Evolutionary conservation across 371 early-diverging fungal species (phyloP).

Genomic region (Mortierella sp.): DNA sequence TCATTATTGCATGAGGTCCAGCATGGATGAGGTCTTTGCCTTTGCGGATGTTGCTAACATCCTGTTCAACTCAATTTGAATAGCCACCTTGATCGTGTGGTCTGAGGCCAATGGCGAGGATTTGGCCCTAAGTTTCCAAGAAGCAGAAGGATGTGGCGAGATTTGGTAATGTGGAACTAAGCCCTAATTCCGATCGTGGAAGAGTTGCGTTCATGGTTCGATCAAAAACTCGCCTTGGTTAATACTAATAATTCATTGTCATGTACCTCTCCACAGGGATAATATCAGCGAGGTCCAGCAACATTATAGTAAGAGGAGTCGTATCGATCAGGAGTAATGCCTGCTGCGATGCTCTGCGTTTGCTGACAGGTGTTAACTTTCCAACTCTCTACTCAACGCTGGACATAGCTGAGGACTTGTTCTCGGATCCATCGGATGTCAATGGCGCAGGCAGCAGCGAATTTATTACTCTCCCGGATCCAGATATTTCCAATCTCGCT

Average conservation of each 20-base stretch:
- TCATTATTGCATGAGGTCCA: not conserved
- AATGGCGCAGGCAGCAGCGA: constrained; percentile 46
- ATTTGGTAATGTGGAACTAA: constrained; percentile 69
- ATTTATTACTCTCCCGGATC: constrained; percentile 64
- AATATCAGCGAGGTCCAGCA: constrained; percentile 55
- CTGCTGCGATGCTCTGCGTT: not conserved
- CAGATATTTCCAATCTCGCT: constrained; percentile 70
- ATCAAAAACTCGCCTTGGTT: not conserved
- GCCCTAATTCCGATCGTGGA: not conserved
- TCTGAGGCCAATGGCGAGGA: constrained; percentile 82
- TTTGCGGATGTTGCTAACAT: not conserved
- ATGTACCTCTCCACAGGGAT: constrained; percentile 47
- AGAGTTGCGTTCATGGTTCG: not conserved
- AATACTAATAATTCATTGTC: not conserved
- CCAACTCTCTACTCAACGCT: not conserved
- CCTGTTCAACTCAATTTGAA: not conserved
- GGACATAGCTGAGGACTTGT: constrained; percentile 34
- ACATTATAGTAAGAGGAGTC: constrained; percentile 52
- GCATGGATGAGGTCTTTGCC: not conserved
- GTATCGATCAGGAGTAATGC: too few relatives aligned
- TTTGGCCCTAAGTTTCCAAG: constrained; percentile 92
- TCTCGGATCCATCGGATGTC: constrained; percentile 45
- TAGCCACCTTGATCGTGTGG: constrained; percentile 95
- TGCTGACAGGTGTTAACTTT: not conserved
- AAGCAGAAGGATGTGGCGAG: constrained; percentile 81